These are phyloP conservation scores for Leccinum aurantiacum DNA, from an alignment of 768 basidiomycete genomes.

Conservation along the genomic window DNA sequence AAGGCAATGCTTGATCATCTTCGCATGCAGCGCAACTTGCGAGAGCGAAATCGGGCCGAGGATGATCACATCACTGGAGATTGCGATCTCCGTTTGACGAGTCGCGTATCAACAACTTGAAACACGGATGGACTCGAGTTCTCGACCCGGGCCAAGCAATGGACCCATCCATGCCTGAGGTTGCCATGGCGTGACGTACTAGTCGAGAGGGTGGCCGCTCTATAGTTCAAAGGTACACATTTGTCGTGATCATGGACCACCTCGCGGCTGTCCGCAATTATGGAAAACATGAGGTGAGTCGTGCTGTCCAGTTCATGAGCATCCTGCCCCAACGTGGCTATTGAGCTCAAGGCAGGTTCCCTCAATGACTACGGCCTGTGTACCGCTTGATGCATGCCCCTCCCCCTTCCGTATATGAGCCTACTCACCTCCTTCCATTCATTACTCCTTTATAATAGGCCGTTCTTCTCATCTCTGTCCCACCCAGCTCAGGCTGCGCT, in stretches of 20 bases:
- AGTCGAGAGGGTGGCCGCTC: slow-evolving; percentile 22
- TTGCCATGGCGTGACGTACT: slow-evolving; percentile 29
- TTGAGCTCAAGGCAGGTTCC: slow-evolving; percentile 35
- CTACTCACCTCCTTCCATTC: slow-evolving; percentile 25
- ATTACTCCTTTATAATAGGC: slow-evolving; percentile 30
- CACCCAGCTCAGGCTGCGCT: slow-evolving; percentile 22
- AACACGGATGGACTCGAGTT: slow-evolving; percentile 6
- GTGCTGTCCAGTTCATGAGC: slow-evolving; percentile 33
- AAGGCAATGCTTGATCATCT: slow-evolving; percentile 19
- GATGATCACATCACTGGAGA: slow-evolving; percentile 8
- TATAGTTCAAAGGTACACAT: slow-evolving; percentile 26
- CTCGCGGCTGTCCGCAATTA: slow-evolving; percentile 34
- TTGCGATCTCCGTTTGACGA: slow-evolving; percentile 6
- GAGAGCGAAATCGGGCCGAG: slow-evolving; percentile 1
- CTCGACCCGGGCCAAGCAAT: slow-evolving; percentile 1
- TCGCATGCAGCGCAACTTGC: slow-evolving; percentile 7
- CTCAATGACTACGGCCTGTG: slow-evolving; percentile 32
- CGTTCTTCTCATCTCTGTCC: slow-evolving; percentile 29
- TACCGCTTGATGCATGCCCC: slow-evolving; percentile 33
- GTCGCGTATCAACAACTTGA: slow-evolving; percentile 14
- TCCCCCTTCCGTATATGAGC: slow-evolving; percentile 33
- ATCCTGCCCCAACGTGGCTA: slow-evolving; percentile 36
- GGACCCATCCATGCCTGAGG: slow-evolving; percentile 12
- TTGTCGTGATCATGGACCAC: slow-evolving; percentile 36
- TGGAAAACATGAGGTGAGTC: slow-evolving; percentile 40